Evolutionary conservation across 768 basidiomycete species (phyloP).

Genomic region (Stropharia rugosoannulata): DNA sequence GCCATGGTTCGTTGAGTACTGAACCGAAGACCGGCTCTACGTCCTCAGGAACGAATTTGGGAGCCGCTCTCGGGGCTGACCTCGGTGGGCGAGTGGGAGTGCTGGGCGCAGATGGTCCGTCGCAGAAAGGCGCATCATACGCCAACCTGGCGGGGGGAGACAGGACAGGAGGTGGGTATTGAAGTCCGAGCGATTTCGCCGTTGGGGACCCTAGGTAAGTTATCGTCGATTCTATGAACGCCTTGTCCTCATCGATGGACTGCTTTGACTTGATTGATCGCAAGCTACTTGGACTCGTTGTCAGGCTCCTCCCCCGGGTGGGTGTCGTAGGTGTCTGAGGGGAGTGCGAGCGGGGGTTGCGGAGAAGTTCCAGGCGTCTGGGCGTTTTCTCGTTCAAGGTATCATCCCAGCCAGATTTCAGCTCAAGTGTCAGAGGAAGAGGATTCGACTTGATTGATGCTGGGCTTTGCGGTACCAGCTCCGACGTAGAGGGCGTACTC

Average conservation of each 20-base stretch:
- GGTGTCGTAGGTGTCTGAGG: neutral
- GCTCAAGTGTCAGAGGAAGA: constrained; percentile 29
- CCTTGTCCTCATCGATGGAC: constrained; percentile 31
- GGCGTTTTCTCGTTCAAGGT: constrained; percentile 35
- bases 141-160: constrained; percentile 6
- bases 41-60: constrained; percentile 22
- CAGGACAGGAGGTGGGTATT: constrained; percentile 9
- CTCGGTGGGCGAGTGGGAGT: constrained; percentile 4
- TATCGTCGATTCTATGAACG: constrained; percentile 42
- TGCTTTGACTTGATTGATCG: constrained; percentile 19
- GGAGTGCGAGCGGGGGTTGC: neutral
- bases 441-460: constrained; percentile 19
- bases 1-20: constrained; percentile 40
- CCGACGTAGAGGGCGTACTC: neutral
- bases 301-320: constrained; percentile 10
- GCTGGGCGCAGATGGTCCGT: constrained; percentile 8
- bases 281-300: constrained; percentile 17
- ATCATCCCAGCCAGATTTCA: constrained; percentile 54
- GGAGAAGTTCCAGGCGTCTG: constrained; percentile 16
- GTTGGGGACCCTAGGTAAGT: constrained; percentile 45
- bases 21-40: constrained; percentile 34
- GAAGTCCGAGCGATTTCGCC: constrained; percentile 38
- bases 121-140: constrained; percentile 10
- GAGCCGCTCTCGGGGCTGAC: constrained; percentile 1
- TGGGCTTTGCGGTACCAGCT: constrained; percentile 16